Evolutionary conservation across 2,329 filamentous ascomycete genomes (phyloP), one percentile per base, ranked within the genome.

Genomic region (Ophiocordyceps robertsii): DNA sequence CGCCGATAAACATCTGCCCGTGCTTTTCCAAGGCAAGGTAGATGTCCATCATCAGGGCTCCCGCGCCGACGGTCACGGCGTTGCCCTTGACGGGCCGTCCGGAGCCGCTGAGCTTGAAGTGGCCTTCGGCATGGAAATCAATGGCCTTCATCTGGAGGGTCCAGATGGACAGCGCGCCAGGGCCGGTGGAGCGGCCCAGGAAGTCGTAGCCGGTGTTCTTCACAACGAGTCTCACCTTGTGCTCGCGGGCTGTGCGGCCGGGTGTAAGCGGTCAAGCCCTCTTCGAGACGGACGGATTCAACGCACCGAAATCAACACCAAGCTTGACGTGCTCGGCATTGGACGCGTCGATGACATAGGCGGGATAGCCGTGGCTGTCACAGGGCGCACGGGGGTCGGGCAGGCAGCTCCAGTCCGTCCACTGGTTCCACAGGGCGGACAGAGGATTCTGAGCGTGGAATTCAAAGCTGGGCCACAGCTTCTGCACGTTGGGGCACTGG

Each of bases 121-220:
- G 43, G 2, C 58, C 62, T 8, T n/a, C n/a, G n/a, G 64, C 47
- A 41, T 64, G 64, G 30, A 65, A 62, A 1, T 49, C 24, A 2
- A 66, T 52, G 6, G 51, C 53, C 19, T 63, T 64, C 38, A 76
- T 56, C 44, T 73, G 55, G 41, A 70, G 72, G 0, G 64, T 67
- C 73, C 72, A 77, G 43, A 75, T 66, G 1, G 64, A 73, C 1
- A 79, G 56, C 0, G 72, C 67, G 2, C 73, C 72, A 0, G 65
- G 65, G 0, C 64, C 67, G n/a, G 60, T 59, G 7, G 65, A 70
- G 2, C 66, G 62, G 3, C 68, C 68, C 7, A 66, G 51, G 30
- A 63, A 66, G 40, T 72, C 66, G 19, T 70, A 62, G 16, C 66
- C 59, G 1, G 59, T 63, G 29, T 57, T 59, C 39, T 65, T 68